Conservation (phyloP, 352 stramenopile species). For the Phytophthora cactorum region DNA sequence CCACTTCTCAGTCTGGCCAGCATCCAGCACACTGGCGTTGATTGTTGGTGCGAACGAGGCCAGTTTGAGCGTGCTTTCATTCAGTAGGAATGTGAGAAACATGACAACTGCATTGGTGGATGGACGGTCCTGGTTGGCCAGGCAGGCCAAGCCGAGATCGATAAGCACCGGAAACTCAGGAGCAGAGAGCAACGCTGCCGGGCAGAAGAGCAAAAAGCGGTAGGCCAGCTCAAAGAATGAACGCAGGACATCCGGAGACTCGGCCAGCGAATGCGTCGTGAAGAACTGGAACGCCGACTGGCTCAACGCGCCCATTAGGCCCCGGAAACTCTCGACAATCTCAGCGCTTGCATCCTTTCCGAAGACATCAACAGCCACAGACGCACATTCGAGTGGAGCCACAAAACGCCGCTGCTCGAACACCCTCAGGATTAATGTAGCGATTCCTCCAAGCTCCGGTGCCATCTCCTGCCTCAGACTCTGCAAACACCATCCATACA, state of each 20-base stretch:
- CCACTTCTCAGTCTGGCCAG: slow-evolving; percentile 55
- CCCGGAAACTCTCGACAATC: slow-evolving; percentile 60
- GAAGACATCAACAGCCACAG: slow-evolving; percentile 74
- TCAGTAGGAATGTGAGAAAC: slow-evolving; percentile 70
- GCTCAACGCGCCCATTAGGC: slow-evolving; percentile 64
- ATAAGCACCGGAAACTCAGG: slow-evolving; percentile 65
- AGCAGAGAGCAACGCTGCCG: slow-evolving; percentile 59
- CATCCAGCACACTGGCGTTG: slow-evolving; percentile 49
- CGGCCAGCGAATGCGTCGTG: slow-evolving; percentile 58
- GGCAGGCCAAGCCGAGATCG: slow-evolving; percentile 61
- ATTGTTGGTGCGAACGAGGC: slow-evolving; percentile 49
- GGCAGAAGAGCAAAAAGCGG: slow-evolving; percentile 76
- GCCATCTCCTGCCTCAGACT: slow-evolving; percentile 67
- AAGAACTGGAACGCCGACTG: slow-evolving; percentile 73
- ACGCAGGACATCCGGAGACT: slow-evolving; percentile 64
- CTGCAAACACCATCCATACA: slow-evolving; percentile 78
- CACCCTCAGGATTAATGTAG: slow-evolving; percentile 61
- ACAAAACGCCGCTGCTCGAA: slow-evolving; percentile 64
- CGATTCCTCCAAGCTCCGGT: slow-evolving; percentile 52
- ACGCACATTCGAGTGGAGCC: slow-evolving; percentile 69
- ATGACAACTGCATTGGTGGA: slow-evolving; percentile 75
- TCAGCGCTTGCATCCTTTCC: slow-evolving; percentile 48
- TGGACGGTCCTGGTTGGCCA: slow-evolving; percentile 69
- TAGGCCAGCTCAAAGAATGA: slow-evolving; percentile 77
- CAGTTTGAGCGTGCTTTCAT: slow-evolving; percentile 58